Evolutionary conservation across 2,329 filamentous ascomycete genomes (phyloP), one percentile per base, ranked within the genome.

Genomic region (Alternaria arborescens): DNA sequence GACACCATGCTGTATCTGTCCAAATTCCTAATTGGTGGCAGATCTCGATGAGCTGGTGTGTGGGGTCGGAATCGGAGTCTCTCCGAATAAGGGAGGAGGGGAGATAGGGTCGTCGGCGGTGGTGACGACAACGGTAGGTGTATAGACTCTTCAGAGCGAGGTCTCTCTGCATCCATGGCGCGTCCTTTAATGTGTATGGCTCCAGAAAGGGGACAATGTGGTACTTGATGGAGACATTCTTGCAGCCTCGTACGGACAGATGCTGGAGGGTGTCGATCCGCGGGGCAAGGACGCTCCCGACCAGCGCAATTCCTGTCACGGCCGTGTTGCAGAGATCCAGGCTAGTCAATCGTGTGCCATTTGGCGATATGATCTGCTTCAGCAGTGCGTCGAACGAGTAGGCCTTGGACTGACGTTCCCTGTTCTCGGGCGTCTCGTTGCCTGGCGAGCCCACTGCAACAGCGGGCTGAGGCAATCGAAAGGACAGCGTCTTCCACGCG

Each of bases 171-270:
- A 75, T 76, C 77, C 82, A 81, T 4, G 78, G 73, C 56, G 71
- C 73, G 77, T 81, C 71, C 18, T 71, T 69, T n/a, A 76, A 81
- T 5, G 77, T 76, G 79, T 79, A 78, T 4, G 80, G 74, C 61
- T 78, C 79, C 42, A 81, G 80, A 66, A 86, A 88, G 2, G 86
- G 86, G 54, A 88, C 85, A 61, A 88, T 85, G 69, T 88, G 86
- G 70, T 88, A 88, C 71, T 88, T 88, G 65, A 88, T 82, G 12
- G 86, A 88, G 38, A 88, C 86, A 71, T 88, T 87, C 76, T 88
- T 87, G 79, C 86, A 88, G 20, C 86, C 86, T 22, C 86, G 84
- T 48, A 88, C 85, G 1, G 86, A 88, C 44, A 88, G 79, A 69
- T 88, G 86, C 69, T 85, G 82, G 46, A 88, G 77, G 0, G 84